Percentiles rank a stretch among this genome's conserved stretches.
These are phyloP conservation scores for Pseudogymnoascus sp. DNA, from an alignment of 2,329 filamentous ascomycete genomes.

Conservation along the genomic window DNA sequence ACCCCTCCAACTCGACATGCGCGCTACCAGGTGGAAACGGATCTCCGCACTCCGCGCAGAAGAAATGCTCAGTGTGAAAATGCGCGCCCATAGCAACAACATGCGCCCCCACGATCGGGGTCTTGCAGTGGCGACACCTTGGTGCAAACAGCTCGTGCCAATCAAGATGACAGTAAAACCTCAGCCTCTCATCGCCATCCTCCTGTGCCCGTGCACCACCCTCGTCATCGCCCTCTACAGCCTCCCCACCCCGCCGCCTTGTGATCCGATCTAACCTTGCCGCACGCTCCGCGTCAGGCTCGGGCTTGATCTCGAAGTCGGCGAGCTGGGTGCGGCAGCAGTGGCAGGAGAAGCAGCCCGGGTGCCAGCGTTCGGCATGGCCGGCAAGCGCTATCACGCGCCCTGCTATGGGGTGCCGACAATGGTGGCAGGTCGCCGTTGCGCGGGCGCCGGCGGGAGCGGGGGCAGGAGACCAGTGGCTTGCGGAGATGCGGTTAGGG, in stretches of 20 bases:
- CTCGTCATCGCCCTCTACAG: slow-evolving; percentile 51
- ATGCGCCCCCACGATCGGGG: slow-evolving; percentile 91
- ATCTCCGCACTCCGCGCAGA: slow-evolving; percentile 97
- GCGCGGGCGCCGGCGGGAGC: slow-evolving; percentile 38
- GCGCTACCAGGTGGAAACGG: slow-evolving; percentile 70
- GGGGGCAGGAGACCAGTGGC: slow-evolving; percentile 51
- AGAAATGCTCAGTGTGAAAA: slow-evolving; percentile 97
- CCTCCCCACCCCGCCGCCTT: slow-evolving; percentile 52
- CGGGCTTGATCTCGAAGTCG: slow-evolving; percentile 91
- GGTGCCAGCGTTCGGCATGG: slow-evolving; percentile 71
- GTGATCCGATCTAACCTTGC: slow-evolving; percentile 71
- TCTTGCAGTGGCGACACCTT: slow-evolving; percentile 91
- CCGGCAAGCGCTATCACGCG: slow-evolving; percentile 81
- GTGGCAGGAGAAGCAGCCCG: slow-evolving; percentile 85
- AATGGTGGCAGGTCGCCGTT: slow-evolving; percentile 76
- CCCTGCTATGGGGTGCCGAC: slow-evolving; percentile 76
- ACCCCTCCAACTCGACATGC: slow-evolving; percentile 89
- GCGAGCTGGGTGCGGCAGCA: slow-evolving; percentile 83
- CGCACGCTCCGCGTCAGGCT: slow-evolving; percentile 65
- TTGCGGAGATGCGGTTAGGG: slow-evolving; percentile 22
- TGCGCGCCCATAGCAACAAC: slow-evolving; percentile 89
- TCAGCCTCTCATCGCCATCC: slow-evolving; percentile 64
- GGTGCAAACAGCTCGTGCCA: slow-evolving; percentile 94
- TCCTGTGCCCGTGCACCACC: slow-evolving; percentile 55
- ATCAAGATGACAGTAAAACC: slow-evolving; percentile 98